Base-by-base conservation (phyloP, 257 asterid genomes). In the Ilex aquifolium region DNA sequence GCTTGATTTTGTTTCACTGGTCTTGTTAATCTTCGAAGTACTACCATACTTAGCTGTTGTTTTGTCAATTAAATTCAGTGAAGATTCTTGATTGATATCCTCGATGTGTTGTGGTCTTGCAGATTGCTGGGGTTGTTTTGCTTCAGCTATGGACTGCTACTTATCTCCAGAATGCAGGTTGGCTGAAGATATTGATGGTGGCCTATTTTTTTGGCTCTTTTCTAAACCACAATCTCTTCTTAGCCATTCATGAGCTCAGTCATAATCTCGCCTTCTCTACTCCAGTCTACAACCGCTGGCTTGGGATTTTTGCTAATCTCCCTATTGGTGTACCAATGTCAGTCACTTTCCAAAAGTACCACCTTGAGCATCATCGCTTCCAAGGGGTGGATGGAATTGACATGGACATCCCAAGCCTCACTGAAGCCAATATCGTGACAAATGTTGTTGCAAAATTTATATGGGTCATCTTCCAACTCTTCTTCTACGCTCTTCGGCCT, bases 251-350 rank as follows among this genome's bases (percentile, higher is more conserved):
- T 30, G 97, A 92, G 76, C 91, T 92, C 1, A 88, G 97, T 66
- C 99, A 92, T 77, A 92, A 92, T 74, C 88, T 92, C 40, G 97
- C 97, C 80, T 92, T 92, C 78, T 79, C 89, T 29, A 87, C 84
- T 31, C 97, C 97, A 0, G 76, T 69, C 61, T 80, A 87, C 82
- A 92, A 92, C 73, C 85, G 94, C 4, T 87, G 95, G 93, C 87
- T 92, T 11, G 99, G 99, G 49, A 89, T 92, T 27, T 83, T 87
- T 1, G 95, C 97, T 11, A 89, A 92, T 87, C 96, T 92, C 13
- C 99, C 97, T 53, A 73, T 92, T 5, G 97, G 99, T 5, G 89
- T 92, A 10, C 99, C 97, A 4, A 89, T 92, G 99, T 92, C 96
- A 13, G 85, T 92, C 32, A 92, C 99, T 50, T 92, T 92, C 82